A percentile compares a stretch with the other conserved stretches of the same genome.
phyloP scores from a whole-genome alignment of 2,329 filamentous ascomycete genomes.

The Zymoseptoria tritici region DNA sequence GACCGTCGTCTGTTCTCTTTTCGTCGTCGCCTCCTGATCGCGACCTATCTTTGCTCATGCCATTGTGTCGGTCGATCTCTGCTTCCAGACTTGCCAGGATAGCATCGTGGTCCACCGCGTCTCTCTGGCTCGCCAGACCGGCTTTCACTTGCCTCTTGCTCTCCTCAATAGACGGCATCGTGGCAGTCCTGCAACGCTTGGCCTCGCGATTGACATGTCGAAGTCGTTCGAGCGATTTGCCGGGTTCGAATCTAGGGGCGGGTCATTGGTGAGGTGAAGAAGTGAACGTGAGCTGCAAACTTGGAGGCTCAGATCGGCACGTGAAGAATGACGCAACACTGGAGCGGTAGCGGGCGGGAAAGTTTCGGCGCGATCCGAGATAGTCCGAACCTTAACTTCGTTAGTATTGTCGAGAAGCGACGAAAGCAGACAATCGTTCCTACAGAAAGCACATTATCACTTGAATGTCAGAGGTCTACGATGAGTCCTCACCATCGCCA shows the following conservation, averaged over 20 bases:
- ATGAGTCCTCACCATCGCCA: neutral
- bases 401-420: neutral
- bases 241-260: too few relatives aligned
- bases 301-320: neutral
- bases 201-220: conserved; percentile 4
- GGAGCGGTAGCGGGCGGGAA: neutral
- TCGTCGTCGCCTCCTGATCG: neutral
- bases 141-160: conserved; percentile 25
- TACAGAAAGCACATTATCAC: neutral
- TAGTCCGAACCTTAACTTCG: neutral
- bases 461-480: neutral
- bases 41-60: conserved; percentile 1
- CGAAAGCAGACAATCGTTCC: neutral
- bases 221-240: neutral
- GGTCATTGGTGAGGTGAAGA: neutral
- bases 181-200: conserved; percentile 3
- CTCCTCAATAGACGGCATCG: conserved; percentile 29
- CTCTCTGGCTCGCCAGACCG: conserved; percentile 11
- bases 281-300: neutral
- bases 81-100: conserved; percentile 26
- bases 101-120: conserved; percentile 26
- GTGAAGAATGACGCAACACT: neutral
- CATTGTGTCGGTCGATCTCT: conserved; percentile 29
- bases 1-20: neutral
- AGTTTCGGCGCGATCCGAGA: neutral